Percentiles rank a stretch among this genome's conserved stretches.
phyloP scores from a whole-genome alignment of 805 yeast genomes.

The Kuraishia cidri region DNA sequence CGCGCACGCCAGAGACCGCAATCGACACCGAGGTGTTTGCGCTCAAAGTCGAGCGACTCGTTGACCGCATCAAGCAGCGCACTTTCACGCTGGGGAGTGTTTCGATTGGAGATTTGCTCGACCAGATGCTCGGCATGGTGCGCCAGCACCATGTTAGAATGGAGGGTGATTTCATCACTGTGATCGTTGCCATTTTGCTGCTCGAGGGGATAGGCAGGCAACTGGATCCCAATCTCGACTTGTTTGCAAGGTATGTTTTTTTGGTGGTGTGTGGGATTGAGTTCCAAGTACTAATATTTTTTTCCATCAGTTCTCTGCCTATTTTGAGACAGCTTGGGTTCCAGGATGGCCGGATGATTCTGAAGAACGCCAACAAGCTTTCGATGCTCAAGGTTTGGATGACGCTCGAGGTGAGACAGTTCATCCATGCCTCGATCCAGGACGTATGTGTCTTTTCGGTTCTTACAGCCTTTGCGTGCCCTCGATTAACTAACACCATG shows the following conservation, averaged over 20 bases:
- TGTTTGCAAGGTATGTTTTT: slow-evolving; percentile 95
- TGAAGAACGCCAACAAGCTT: slow-evolving; percentile 48
- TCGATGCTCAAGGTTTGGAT: slow-evolving; percentile 89
- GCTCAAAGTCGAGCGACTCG: slow-evolving; percentile 75
- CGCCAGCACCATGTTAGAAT: slow-evolving; percentile 89
- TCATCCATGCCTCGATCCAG: slow-evolving; percentile 74
- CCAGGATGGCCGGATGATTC: slow-evolving; percentile 53
- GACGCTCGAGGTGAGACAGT: slow-evolving; percentile 81
- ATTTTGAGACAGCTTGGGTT: slow-evolving; percentile 75
- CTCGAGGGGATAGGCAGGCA: slow-evolving; percentile 95
- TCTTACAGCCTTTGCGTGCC: background rate
- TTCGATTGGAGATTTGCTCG: slow-evolving; percentile 84
- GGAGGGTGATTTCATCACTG: slow-evolving; percentile 96
- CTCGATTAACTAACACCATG: slow-evolving; percentile 6
- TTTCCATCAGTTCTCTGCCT: slow-evolving; percentile 60
- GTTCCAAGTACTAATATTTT: slow-evolving; percentile 15
- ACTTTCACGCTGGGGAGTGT: slow-evolving; percentile 91
- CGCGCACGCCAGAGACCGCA: slow-evolving; percentile 91
- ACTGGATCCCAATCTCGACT: slow-evolving; percentile 85
- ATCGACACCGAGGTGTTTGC: slow-evolving; percentile 81
- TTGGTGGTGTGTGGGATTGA: too few species aligned
- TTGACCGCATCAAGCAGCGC: slow-evolving; percentile 69
- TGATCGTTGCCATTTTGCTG: slow-evolving; percentile 84
- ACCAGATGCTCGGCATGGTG: slow-evolving; percentile 85
- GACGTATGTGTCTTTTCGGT: slow-evolving; percentile 44